Base-by-base conservation (phyloP, 140 eudicot genomes). In the Oenanthe javanica region DNA sequence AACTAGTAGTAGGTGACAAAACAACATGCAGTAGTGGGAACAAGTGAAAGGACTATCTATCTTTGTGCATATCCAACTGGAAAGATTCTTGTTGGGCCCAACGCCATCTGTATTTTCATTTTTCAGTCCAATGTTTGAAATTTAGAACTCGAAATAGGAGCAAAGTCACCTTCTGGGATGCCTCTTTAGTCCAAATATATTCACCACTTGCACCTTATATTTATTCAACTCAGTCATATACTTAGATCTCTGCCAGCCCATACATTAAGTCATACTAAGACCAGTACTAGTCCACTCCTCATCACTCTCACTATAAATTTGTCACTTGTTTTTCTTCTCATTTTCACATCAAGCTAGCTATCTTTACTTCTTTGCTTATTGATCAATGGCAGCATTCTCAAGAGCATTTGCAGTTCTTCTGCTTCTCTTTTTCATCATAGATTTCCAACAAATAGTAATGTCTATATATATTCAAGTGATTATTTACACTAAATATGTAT, bases 381-480 rank as follows among this genome's bases (percentile, higher is more conserved):
- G 31, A 59, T 59, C 69, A 0, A 73, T 73, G 77, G 77, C 55
- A 9, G 52, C 36, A 2, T 18, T 73, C 54, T 73, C 77, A 52
- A 77, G 27, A 27, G 48, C 76, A 5, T 55, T 59, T 25, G 82
- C 82, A 71, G 71, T 61, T 23, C 67, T 83, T 59, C 42, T 83
- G 52, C 76, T 83, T 14, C 40, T 79, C 83, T 75, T 71, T 47
- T 59, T 72, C 76, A 73, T 73, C 54, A 42, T 69, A 55, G 83
- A 73, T 6, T 8, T 75, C 76, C 31, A 42, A 11, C 82, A 83
- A 83, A 31, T 21, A 45, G 86, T 79, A n/a, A 52, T 71, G 46
- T 9, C 9, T 31, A 40, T 63, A 1, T 43, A 3, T 6, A 12
- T 2, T 6, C 14, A 72, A 27, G 6, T 47, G 21, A 18, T 75